Conservation (phyloP, 139 green algal genomes). For the Coccomyxa sp. region DNA sequence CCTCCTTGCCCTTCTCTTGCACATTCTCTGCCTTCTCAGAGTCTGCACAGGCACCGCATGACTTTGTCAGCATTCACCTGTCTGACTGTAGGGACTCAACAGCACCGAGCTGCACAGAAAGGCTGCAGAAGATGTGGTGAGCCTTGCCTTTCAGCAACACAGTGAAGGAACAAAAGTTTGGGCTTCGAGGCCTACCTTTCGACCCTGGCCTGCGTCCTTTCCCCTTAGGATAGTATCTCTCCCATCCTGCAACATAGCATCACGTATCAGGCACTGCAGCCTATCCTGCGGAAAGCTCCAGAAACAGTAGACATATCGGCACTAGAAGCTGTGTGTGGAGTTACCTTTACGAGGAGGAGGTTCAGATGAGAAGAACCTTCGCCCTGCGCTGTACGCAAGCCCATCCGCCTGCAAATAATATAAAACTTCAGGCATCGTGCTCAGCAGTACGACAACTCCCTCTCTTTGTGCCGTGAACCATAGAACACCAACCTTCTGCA, state of each 20-base stretch:
- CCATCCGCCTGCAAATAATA: too few species aligned
- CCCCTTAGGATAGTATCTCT: constrained; percentile 57
- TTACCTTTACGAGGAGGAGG: background rate
- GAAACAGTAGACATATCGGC: background rate
- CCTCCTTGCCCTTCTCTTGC: background rate
- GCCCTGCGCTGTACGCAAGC: too few species aligned
- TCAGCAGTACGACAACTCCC: too few species aligned
- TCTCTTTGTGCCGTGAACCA: too few species aligned
- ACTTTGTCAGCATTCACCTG: background rate
- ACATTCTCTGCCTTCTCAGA: background rate
- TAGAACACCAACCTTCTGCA: too few species aligned
- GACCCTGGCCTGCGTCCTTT: constrained; percentile 15
- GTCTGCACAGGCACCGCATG: background rate
- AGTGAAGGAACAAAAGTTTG: background rate
- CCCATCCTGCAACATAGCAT: constrained; percentile 22
- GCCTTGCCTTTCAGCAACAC: background rate
- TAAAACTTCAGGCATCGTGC: too few species aligned
- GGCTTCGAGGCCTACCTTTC: constrained; percentile 8
- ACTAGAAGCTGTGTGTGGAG: background rate
- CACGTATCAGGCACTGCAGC: background rate
- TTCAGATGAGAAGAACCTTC: background rate
- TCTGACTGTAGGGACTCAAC: background rate
- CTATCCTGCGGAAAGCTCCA: background rate
- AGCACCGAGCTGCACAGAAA: background rate
- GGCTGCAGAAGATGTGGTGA: too few species aligned